phyloP scores from a whole-genome alignment of 176 grass and related monocot genomes.

The Triticum urartu region DNA sequence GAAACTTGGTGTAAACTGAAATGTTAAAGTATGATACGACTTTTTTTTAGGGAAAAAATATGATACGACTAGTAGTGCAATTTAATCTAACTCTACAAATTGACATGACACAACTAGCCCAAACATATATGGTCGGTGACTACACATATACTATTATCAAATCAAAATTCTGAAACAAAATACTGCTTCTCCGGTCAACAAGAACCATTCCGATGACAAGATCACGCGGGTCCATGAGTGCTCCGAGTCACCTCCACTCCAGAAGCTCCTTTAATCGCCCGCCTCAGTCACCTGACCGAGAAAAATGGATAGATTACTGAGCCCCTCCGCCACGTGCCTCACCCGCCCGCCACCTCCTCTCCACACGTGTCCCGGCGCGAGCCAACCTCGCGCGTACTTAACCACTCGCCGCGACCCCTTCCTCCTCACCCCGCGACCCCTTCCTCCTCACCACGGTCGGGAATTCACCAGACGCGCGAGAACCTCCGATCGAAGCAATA shows the following conservation, averaged over 20 bases:
- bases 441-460: not conserved
- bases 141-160: too few species aligned
- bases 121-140: too few species aligned
- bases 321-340: conserved; percentile 32
- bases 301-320: not conserved
- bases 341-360: not conserved
- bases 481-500: not conserved
- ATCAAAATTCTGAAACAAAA: too few species aligned
- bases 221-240: not conserved
- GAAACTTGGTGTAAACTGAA: too few species aligned
- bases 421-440: not conserved
- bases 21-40: too few species aligned
- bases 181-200: not conserved
- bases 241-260: conserved; percentile 3
- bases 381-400: conserved; percentile 34
- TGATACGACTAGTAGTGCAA: too few species aligned
- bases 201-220: not conserved
- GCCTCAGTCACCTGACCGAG: conserved; percentile 18
- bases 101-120: too few species aligned
- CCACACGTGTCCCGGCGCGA: conserved; percentile 49
- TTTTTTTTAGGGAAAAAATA: too few species aligned
- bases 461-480: not conserved
- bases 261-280: conserved; percentile 24
- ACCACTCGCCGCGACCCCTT: not conserved
- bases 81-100: too few species aligned